phyloP scores from a whole-genome alignment of 805 yeast genomes.

The Vanderwaltozyma tropicalis region DNA sequence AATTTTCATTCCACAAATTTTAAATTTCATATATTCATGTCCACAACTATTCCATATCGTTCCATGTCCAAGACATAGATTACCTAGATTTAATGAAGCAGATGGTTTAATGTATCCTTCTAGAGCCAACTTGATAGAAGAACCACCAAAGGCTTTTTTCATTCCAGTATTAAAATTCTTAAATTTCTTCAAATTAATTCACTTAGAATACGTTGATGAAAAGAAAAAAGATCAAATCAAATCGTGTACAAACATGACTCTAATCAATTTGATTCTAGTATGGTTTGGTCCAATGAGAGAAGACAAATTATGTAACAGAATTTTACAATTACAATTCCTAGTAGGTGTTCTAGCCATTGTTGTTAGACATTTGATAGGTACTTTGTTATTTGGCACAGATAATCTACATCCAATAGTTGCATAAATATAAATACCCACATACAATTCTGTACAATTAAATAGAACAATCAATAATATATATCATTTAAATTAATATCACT shows the following conservation, averaged over 20 bases:
- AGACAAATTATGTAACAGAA: constrained; percentile 52
- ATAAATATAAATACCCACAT: not conserved
- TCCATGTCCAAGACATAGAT: constrained; percentile 91
- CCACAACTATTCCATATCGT: constrained; percentile 83
- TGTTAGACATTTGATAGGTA: constrained; percentile 76
- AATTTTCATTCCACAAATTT: constrained; percentile 81
- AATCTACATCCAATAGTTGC: constrained; percentile 36
- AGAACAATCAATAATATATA: not conserved
- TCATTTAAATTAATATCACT: too few relatives aligned
- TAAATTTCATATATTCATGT: constrained; percentile 81
- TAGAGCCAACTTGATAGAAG: constrained; percentile 34
- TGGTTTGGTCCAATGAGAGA: constrained; percentile 89
- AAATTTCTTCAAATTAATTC: constrained; percentile 36
- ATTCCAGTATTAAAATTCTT: constrained; percentile 34
- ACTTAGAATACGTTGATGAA: constrained; percentile 34
- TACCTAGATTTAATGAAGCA: constrained; percentile 62
- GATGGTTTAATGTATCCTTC: constrained; percentile 75
- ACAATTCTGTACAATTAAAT: not conserved
- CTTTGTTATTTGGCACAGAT: constrained; percentile 80
- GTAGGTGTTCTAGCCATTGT: constrained; percentile 58
- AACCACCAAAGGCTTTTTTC: constrained; percentile 28
- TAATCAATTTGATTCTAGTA: constrained; percentile 73
- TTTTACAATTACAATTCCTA: constrained; percentile 52
- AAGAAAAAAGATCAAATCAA: constrained; percentile 14
- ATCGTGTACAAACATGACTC: constrained; percentile 69